A percentile compares a stretch with the other conserved stretches of the same genome.
phyloP scores from a whole-genome alignment of 2,329 filamentous ascomycete species.

The Cercospora janseana region DNA sequence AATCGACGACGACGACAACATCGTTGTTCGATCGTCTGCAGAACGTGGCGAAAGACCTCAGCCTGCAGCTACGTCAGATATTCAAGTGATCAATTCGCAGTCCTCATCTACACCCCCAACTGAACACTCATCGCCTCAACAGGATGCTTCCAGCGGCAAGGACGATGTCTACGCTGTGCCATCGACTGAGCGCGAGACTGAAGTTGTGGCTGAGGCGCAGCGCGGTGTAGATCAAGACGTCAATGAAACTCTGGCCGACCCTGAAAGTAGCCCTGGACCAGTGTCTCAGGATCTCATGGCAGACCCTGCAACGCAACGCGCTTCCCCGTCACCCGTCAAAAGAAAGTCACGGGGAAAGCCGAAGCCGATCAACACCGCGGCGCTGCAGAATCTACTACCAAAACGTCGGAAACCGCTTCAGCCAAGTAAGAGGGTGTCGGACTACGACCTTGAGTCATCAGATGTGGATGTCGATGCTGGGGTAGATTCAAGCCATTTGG shows the following conservation, averaged over 20 bases:
- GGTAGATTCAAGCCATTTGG: conserved; percentile 26
- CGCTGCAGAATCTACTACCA: conserved; percentile 47
- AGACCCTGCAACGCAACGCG: conserved; percentile 27
- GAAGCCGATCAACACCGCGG: conserved; percentile 43
- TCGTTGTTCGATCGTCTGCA: conserved; percentile 20
- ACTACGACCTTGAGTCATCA: conserved; percentile 44
- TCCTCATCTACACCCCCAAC: conserved; percentile 37
- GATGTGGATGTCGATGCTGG: conserved; percentile 33
- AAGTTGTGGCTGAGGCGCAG: conserved; percentile 24
- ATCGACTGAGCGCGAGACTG: conserved; percentile 21
- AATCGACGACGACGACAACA: conserved; percentile 12
- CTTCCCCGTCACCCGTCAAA: conserved; percentile 27
- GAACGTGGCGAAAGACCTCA: conserved; percentile 25
- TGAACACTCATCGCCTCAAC: conserved; percentile 30
- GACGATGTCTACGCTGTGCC: conserved; percentile 22
- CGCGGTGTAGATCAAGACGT: conserved; percentile 21
- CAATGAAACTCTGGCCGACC: conserved; percentile 47
- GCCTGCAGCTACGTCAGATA: conserved; percentile 26
- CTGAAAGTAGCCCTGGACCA: conserved; percentile 40
- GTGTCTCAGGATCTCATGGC: not conserved
- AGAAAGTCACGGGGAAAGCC: conserved; percentile 30
- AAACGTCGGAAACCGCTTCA: conserved; percentile 38
- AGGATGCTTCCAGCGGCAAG: conserved; percentile 31
- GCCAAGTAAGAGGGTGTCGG: conserved; percentile 30
- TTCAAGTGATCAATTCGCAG: conserved; percentile 37